These are phyloP conservation scores for Tetrahymena borealis DNA, from an alignment of 73 alveolate species.

Conservation along the genomic window DNA sequence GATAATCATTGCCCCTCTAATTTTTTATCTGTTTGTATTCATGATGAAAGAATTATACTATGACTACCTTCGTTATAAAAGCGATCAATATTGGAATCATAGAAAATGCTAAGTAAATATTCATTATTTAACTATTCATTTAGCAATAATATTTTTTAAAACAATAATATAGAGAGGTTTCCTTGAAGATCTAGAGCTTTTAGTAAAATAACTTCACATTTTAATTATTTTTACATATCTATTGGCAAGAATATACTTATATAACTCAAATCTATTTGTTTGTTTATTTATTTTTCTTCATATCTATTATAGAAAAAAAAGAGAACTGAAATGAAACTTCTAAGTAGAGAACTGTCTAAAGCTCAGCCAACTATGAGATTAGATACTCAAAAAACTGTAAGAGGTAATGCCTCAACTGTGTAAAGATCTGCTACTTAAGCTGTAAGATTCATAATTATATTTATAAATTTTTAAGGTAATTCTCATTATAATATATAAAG, in stretches of 20 bases:
- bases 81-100: not conserved
- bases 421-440: not conserved
- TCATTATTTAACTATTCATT: not conserved
- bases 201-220: no score
- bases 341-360: not conserved
- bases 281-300: not conserved
- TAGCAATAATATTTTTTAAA: not conserved
- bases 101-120: not conserved
- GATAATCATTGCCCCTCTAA: not conserved
- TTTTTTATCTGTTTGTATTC: not conserved
- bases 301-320: not conserved
- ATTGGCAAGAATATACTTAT: no score
- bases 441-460: not conserved
- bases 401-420: not conserved
- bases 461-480: not conserved
- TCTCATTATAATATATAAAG: not conserved
- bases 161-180: not conserved
- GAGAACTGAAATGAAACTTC: not conserved
- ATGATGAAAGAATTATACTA: not conserved
- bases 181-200: not conserved
- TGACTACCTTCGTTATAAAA: not conserved
- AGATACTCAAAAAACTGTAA: not conserved
- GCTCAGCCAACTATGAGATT: not conserved
- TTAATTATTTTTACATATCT: no score
- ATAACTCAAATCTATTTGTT: not conserved